Evolutionary conservation across 2,329 filamentous ascomycete species (phyloP), one percentile per base, ranked within the genome.

Genomic region (Kalmusia sp.): DNA sequence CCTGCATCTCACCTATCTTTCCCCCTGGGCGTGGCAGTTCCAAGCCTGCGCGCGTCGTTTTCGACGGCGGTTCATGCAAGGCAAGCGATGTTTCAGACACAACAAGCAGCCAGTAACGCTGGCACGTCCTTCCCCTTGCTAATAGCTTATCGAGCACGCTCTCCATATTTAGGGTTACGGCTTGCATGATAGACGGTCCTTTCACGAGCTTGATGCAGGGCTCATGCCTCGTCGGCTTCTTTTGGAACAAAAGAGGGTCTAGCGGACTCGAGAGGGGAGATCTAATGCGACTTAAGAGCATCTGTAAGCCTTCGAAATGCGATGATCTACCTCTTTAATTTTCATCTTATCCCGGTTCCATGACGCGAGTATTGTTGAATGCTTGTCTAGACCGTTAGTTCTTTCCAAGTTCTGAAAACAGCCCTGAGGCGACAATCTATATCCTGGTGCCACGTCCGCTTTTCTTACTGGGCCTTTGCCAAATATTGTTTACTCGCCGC

Each of bases 161-260:
- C 17, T 12, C 35, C 35, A 24, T 14, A 12, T 38, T 38, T 38
- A 38, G 35, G 11, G 9, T 22, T 21, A n/a, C 22, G 22, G 37
- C 38, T n/a, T 41, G 38, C 38, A 41, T 41, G 24, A 41, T 41
- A 24, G 25, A 24, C 38, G 14, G 17, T 38, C 38, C 38, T 41
- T 41, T 15, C 2, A n/a, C 24, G 12, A 17, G 24, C 24, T 28
- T 12, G 5, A 34, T 6, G 31, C 31, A 12, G 38, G 38, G 38
- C 28, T 14, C n/a, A 27, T 14, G 12, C 9, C 35, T 24, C 21
- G 35, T 39, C 19, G 22, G 35, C n/a, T 14, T 34, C 35, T 39
- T n/a, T 22, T 27, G 14, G 5, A 5, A 7, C 27, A 12, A 28
- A 28, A 28, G 22, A 17, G 19, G 37, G 21, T 40, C 22, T n/a